phyloP scores from a whole-genome alignment of 31 red algal species.

The Odonthalia washingtoniensis region DNA sequence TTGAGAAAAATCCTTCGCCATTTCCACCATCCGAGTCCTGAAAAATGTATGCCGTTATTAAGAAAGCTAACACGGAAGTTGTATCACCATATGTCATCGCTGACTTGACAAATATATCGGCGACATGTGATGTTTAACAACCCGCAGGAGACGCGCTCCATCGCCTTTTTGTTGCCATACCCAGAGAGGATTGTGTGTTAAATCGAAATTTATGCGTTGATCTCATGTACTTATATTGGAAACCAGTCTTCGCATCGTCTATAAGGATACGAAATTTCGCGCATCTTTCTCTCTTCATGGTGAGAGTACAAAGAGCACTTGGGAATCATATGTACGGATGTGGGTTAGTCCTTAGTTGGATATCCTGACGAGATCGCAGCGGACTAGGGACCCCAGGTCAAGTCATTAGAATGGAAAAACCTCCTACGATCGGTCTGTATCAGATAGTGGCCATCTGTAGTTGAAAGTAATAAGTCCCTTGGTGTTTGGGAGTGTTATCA shows the following conservation, averaged over 20 bases:
- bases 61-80: neutral
- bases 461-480: neutral
- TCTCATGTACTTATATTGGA: slow-evolving; percentile 17
- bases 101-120: slow-evolving; percentile 4
- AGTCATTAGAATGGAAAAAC: neutral
- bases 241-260: slow-evolving; percentile 30
- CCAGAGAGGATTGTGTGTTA: slow-evolving; percentile 25
- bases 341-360: slow-evolving; percentile 34
- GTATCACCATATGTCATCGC: neutral
- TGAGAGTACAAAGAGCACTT: neutral
- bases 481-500: neutral
- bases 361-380: slow-evolving; percentile 7
- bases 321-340: slow-evolving; percentile 5
- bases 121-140: slow-evolving; percentile 48
- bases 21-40: slow-evolving; percentile 37
- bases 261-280: slow-evolving; percentile 52
- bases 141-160: neutral
- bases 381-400: slow-evolving; percentile 45
- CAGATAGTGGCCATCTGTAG: neutral
- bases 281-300: slow-evolving; percentile 8
- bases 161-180: slow-evolving; percentile 26
- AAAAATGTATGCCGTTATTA: neutral
- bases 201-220: slow-evolving; percentile 29
- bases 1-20: slow-evolving; percentile 34
- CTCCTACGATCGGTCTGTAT: neutral